These are phyloP conservation scores for Hygrophila difformis DNA, from an alignment of 257 asterid species.

Conservation along the genomic window DNA sequence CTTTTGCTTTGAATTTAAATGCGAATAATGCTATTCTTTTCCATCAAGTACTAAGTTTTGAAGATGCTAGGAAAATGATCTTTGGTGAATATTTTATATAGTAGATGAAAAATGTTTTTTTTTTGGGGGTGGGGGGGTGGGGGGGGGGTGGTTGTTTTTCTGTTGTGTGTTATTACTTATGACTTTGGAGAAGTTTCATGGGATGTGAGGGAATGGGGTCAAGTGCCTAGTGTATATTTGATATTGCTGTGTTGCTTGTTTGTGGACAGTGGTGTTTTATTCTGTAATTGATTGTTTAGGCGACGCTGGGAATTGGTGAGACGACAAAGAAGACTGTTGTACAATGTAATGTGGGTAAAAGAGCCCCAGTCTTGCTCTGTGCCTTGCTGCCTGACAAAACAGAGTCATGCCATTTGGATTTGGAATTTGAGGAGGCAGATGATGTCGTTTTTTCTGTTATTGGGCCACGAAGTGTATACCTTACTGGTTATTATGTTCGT, in stretches of 20 bases:
- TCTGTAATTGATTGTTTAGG: constrained; percentile 35
- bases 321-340: constrained; percentile 36
- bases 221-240: not conserved
- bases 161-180: no score
- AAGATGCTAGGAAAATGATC: no score
- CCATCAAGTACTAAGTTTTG: no score
- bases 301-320: constrained; percentile 65
- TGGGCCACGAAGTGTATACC: constrained; percentile 69
- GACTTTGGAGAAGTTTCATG: no score
- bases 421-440: constrained; percentile 86
- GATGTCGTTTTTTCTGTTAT: constrained; percentile 79
- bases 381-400: constrained; percentile 47
- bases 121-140: no score
- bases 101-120: no score
- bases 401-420: constrained; percentile 64
- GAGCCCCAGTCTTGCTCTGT: constrained; percentile 60
- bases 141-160: no score
- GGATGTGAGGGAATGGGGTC: no score
- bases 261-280: constrained; percentile 1
- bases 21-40: not conserved
- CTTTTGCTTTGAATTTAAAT: not conserved
- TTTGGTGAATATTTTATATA: no score
- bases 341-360: constrained; percentile 78
- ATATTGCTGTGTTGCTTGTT: not conserved
- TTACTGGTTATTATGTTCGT: constrained; percentile 61